These are phyloP conservation scores for Primulina tabacum DNA, from an alignment of 257 asterid species.

Conservation along the genomic window DNA sequence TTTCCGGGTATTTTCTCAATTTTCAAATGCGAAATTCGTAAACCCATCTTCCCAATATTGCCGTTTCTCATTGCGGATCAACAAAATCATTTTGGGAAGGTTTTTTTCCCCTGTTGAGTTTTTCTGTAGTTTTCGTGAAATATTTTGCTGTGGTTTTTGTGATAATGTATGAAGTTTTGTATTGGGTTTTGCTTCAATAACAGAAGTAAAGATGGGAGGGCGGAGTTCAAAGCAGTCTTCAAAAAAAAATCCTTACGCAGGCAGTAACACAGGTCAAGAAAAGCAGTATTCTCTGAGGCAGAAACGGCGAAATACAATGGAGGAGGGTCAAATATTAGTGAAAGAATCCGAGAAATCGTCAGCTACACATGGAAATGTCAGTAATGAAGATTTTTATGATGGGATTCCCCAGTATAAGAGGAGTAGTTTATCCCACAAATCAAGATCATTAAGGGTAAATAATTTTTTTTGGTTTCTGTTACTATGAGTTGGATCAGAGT, in stretches of 20 bases:
- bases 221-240: conserved; percentile 31
- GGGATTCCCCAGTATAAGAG: conserved; percentile 67
- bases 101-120: neutral
- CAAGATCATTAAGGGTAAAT: conserved; percentile 48
- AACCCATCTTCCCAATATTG: neutral
- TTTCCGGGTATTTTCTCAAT: neutral
- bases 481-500: neutral
- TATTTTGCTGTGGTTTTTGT: conserved; percentile 6
- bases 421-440: conserved; percentile 41
- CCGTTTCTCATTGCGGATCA: neutral
- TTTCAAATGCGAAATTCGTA: neutral
- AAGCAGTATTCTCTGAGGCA: conserved; percentile 23
- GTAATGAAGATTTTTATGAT: conserved; percentile 69
- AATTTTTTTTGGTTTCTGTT: conserved; percentile 14
- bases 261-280: conserved; percentile 22
- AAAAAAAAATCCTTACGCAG: conserved; percentile 40
- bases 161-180: conserved; percentile 22
- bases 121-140: neutral
- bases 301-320: conserved; percentile 23
- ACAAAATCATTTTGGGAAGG: too few species aligned
- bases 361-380: conserved; percentile 26
- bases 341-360: conserved; percentile 33
- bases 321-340: conserved; percentile 11
- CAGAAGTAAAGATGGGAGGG: conserved; percentile 40
- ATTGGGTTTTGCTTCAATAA: conserved; percentile 1